Evolutionary conservation across 805 yeast genomes (phyloP), one percentile per base, ranked within the genome.

Genomic region (Wickerhamiella allomyrinae): DNA sequence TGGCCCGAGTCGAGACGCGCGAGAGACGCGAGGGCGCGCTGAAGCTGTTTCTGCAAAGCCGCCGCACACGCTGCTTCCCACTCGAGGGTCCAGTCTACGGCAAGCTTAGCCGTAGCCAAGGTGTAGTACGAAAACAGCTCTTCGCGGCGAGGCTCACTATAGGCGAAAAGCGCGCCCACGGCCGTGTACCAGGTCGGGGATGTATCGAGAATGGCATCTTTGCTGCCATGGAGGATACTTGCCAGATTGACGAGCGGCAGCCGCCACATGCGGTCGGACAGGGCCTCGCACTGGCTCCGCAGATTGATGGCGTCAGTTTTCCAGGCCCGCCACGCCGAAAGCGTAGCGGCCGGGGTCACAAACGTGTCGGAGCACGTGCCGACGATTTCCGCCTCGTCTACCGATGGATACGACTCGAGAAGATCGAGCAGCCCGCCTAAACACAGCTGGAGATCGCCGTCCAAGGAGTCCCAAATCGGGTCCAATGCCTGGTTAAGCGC

Each of bases 31-130:
- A 44, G 9, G 3, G 43, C 44, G 5, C 27, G 21, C 21, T 35
- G 29, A 6, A 37, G 29, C 8, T 33, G 22, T 20, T 20, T 14
- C 34, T 38, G 33, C 37, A 44, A 35, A 7, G 25, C 36, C 3
- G 39, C 25, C 13, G 46, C 46, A 10, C 42, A 37, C 5, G 43
- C 41, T 10, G 34, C 37, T 20, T 44, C 46, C 46, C 46, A 44
- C 34, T 44, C 46, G 17, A 40, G 43, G 13, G 44, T 39, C 33
- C 29, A 15, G 21, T 39, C 46, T 6, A 39, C 46, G 17, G 34
- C 39, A 19, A 21, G 35, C 2, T 25, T 22, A 7, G 21, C 36
- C 9, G 40, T 24, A 13, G 40, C 39, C 15, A 15, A 3, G 8
- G 10, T 17, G n/a, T 33, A 31, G 25, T 44, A 41, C 14, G 15